Evolutionary conservation across 768 basidiomycete genomes (phyloP).

Genomic region (Tulasnella sp.): DNA sequence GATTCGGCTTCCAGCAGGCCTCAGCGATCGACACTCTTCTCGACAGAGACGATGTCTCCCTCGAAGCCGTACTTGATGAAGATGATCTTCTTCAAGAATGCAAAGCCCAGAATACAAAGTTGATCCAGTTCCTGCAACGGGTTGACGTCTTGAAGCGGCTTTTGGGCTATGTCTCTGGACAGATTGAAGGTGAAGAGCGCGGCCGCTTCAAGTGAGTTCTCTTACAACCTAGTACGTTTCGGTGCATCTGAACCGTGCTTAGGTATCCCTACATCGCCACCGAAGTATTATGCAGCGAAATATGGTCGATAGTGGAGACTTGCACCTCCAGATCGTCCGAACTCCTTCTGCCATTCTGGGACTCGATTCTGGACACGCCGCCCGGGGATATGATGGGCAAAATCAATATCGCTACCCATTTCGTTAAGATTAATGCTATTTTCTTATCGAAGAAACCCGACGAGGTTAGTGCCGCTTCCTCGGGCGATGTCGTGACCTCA

Average conservation of each 20-base stretch:
- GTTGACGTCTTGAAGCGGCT: slow-evolving; percentile 75
- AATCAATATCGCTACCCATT: slow-evolving; percentile 85
- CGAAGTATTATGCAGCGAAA: slow-evolving; percentile 91
- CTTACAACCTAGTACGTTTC: neutral
- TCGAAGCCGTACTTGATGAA: slow-evolving; percentile 90
- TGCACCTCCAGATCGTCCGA: slow-evolving; percentile 67
- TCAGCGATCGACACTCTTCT: slow-evolving; percentile 86
- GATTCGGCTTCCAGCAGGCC: slow-evolving; percentile 88
- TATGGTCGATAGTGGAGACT: slow-evolving; percentile 92
- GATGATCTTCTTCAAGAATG: slow-evolving; percentile 92
- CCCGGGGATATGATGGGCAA: slow-evolving; percentile 83
- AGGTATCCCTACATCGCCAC: slow-evolving; percentile 93
- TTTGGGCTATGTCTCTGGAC: slow-evolving; percentile 79
- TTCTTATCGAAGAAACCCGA: slow-evolving; percentile 84
- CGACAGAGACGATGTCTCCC: slow-evolving; percentile 81
- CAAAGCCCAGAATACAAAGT: slow-evolving; percentile 86
- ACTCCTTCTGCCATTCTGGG: slow-evolving; percentile 86
- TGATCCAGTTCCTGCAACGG: slow-evolving; percentile 82
- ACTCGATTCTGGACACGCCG: slow-evolving; percentile 72
- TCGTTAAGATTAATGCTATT: slow-evolving; percentile 87
- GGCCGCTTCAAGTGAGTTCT: slow-evolving; percentile 73
- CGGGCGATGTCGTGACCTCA: neutral
- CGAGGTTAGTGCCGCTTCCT: slow-evolving; percentile 43
- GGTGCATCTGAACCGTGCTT: slow-evolving; percentile 7
- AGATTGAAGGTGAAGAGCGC: slow-evolving; percentile 75